These are phyloP conservation scores for Xerocomus potaroensis DNA, from an alignment of 768 basidiomycete genomes.

Conservation along the genomic window DNA sequence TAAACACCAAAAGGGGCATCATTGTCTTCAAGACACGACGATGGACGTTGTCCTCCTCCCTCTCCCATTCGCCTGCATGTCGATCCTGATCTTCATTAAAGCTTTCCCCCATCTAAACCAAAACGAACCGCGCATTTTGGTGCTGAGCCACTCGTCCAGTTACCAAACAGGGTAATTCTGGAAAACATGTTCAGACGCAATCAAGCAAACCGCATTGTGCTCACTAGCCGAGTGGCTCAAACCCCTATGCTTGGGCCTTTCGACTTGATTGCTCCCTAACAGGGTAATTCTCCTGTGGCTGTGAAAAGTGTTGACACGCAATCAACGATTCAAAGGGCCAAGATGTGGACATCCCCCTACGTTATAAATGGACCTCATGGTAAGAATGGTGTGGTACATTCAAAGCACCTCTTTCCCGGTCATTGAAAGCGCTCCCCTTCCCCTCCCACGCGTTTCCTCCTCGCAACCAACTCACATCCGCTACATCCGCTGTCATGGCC, in stretches of 20 bases:
- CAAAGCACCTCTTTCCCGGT: background rate
- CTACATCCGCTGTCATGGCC: background rate
- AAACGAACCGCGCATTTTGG: background rate
- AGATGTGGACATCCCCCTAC: constrained; percentile 5
- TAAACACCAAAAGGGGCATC: too few relatives aligned
- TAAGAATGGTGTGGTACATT: constrained; percentile 1
- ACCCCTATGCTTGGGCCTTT: constrained; percentile 11
- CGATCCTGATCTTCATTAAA: background rate
- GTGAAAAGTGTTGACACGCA: constrained; percentile 21
- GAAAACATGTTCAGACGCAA: constrained; percentile 19
- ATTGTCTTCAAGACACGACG: too few relatives aligned
- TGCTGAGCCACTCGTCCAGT: background rate
- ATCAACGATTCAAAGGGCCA: constrained; percentile 19
- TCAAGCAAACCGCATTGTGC: constrained; percentile 9
- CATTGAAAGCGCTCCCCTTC: background rate
- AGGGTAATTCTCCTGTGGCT: constrained; percentile 19
- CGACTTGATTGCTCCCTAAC: constrained; percentile 19
- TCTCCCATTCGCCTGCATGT: background rate
- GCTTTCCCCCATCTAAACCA: background rate
- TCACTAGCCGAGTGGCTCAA: constrained; percentile 23
- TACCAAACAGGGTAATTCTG: constrained; percentile 6
- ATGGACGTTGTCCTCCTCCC: background rate
- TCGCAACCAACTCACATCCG: background rate
- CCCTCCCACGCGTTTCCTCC: background rate
- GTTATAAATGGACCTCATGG: constrained; percentile 19